Percentiles rank a stretch among this genome's conserved stretches.
phyloP scores from a whole-genome alignment of 257 asterid genomes.

The Lithospermum erythrorhizon region DNA sequence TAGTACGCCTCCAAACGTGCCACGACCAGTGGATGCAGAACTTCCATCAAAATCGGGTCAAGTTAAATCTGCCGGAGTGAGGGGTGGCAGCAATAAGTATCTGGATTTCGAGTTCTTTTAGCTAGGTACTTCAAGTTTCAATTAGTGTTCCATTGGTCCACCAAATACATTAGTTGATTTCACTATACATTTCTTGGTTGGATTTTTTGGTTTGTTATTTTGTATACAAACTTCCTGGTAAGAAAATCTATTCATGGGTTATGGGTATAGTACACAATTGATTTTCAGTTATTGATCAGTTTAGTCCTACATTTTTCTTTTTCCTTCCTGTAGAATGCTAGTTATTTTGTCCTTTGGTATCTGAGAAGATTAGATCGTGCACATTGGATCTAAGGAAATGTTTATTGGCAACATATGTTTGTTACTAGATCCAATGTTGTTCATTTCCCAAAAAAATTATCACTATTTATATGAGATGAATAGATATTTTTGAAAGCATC shows the following conservation, averaged over 20 bases:
- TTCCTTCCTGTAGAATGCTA: no score
- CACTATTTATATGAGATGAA: no score
- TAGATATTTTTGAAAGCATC: no score
- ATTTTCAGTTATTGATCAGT: no score
- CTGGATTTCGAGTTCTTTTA: conserved; percentile 31
- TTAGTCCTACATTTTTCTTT: no score
- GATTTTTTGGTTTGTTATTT: conserved; percentile 2
- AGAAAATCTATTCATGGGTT: background rate
- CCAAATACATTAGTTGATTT: conserved; percentile 10
- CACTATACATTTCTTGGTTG: conserved; percentile 2
- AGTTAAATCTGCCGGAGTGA: conserved; percentile 23
- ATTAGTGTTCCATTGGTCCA: conserved; percentile 10
- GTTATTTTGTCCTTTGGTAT: no score
- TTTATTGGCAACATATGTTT: no score
- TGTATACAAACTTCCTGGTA: conserved; percentile 8
- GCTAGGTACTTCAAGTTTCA: conserved; percentile 14
- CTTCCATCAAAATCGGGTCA: conserved; percentile 30
- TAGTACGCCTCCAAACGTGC: conserved; percentile 79
- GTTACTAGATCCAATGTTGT: no score
- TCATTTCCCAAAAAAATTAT: no score
- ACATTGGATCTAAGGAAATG: no score
- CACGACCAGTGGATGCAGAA: conserved; percentile 41
- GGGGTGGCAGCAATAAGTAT: conserved; percentile 27
- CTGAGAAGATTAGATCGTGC: no score
- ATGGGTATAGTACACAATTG: no score